Conservation (phyloP, 75 land plant genomes). For the Chamaecyparis obtusa region DNA sequence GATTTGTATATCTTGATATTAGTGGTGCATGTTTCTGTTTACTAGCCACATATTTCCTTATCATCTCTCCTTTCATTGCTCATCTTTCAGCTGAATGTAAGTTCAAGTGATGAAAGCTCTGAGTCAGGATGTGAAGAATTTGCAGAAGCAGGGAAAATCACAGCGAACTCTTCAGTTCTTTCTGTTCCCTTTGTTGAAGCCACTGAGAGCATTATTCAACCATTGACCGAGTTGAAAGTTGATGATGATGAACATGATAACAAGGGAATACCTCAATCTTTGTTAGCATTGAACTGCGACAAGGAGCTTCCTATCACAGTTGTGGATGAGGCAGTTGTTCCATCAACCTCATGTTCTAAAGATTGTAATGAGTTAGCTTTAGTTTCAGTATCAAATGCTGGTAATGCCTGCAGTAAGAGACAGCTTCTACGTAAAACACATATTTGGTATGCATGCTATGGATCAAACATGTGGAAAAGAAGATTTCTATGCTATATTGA, state of each 20-base stretch:
- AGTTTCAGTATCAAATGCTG: slow-evolving; percentile 16
- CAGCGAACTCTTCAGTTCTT: neutral
- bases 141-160: neutral
- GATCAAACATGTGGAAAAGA: slow-evolving; percentile 83
- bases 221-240: slow-evolving; percentile 37
- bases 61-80: neutral
- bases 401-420: slow-evolving; percentile 38
- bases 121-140: slow-evolving; percentile 33
- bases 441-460: slow-evolving; percentile 93
- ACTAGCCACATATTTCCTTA: neutral
- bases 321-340: neutral
- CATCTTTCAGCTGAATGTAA: slow-evolving; percentile 15
- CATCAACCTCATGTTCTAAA: neutral
- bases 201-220: slow-evolving; percentile 25
- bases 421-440: slow-evolving; percentile 33
- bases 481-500: slow-evolving; percentile 87
- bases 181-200: neutral
- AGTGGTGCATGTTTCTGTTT: neutral
- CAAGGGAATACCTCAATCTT: neutral
- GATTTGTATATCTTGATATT: neutral
- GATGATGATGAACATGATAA: slow-evolving; percentile 32
- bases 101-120: slow-evolving; percentile 49
- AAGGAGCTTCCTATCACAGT: neutral
- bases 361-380: neutral
- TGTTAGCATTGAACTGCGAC: neutral